phyloP scores from a whole-genome alignment of 177 flowering plant genomes.

The Vitis hybrid region DNA sequence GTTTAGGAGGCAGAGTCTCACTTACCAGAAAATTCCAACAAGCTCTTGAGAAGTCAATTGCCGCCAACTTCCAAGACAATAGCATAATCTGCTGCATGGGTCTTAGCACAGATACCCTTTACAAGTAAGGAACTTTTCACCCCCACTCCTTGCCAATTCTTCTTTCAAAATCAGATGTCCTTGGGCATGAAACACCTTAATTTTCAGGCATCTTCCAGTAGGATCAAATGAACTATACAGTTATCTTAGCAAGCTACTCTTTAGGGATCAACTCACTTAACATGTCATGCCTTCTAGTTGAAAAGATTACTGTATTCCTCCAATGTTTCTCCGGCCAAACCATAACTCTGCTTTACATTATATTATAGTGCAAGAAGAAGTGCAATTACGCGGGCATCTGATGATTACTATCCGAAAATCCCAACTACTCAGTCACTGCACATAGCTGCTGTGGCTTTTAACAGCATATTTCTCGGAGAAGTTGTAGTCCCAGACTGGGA shows the following conservation, averaged over 20 bases:
- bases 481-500: slow-evolving; percentile 78
- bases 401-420: slow-evolving; percentile 59
- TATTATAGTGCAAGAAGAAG: slow-evolving; percentile 46
- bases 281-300: neutral
- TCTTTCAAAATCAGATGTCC: neutral
- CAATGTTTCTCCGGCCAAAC: neutral
- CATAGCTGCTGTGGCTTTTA: slow-evolving; percentile 66
- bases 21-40: slow-evolving; percentile 53
- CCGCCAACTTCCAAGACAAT: slow-evolving; percentile 57
- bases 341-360: neutral
- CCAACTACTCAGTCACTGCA: slow-evolving; percentile 55
- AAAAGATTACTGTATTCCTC: neutral
- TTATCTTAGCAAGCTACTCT: neutral
- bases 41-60: slow-evolving; percentile 59
- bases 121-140: slow-evolving; percentile 32
- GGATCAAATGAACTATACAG: neutral
- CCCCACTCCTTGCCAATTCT: neutral
- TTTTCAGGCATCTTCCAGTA: neutral
- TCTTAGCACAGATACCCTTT: slow-evolving; percentile 58
- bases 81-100: slow-evolving; percentile 75
- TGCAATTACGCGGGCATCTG: slow-evolving; percentile 64
- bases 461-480: slow-evolving; percentile 76
- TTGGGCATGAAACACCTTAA: neutral
- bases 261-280: neutral
- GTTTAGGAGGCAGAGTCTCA: slow-evolving; percentile 56